Base-by-base conservation (phyloP, 2,329 filamentous ascomycete genomes). In the Fusarium incarnatum region DNA sequence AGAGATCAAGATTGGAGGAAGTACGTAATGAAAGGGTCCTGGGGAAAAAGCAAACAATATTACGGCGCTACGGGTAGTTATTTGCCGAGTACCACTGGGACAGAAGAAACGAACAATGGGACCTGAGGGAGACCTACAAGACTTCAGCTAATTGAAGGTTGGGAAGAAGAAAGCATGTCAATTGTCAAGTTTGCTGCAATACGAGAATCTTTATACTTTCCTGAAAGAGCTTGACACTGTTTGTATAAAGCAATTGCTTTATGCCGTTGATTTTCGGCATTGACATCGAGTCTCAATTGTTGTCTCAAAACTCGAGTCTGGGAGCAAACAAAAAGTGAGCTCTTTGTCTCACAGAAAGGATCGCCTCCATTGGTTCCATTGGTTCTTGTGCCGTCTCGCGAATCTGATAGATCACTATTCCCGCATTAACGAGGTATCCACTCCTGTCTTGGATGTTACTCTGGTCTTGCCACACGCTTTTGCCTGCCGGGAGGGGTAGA, bases 321-420 rank as follows among this genome's bases (percentile, higher is more conserved):
- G 44, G 5, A 41, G 13, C 6, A 41, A 41, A 27, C 32, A 27
- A 27, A 30, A 23, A 27, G 16, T 18, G 16, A 15, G 8, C 6
- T 25, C 23, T 27, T n/a, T 52, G 37, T 41, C 22, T 40, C 1
- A 40, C 15, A 2, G 2, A n/a, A 18, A 12, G 1, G 7, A 27
- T 8, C 9, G 3, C 3, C 6, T 27, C 23, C 3, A 27, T 27
- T 27, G 11, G 16, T 8, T 8, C 34, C 16, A 27, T 41, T 52
- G 49, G 32, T 23, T 4, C 8, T n/a, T 13, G 23, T 27, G 23
- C 10, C 12, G 44, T 12, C 7, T 52, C 32, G 18, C 13, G 49
- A 52, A 52, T 52, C 32, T 52, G 49, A 52, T 18, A 52, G 32
- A 52, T 52, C 49, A 52, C 32, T 22, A 16, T 52, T 25, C 8